Conservation (phyloP, 2,329 filamentous ascomycete species). For the Pseudopyricularia cyperi region DNA sequence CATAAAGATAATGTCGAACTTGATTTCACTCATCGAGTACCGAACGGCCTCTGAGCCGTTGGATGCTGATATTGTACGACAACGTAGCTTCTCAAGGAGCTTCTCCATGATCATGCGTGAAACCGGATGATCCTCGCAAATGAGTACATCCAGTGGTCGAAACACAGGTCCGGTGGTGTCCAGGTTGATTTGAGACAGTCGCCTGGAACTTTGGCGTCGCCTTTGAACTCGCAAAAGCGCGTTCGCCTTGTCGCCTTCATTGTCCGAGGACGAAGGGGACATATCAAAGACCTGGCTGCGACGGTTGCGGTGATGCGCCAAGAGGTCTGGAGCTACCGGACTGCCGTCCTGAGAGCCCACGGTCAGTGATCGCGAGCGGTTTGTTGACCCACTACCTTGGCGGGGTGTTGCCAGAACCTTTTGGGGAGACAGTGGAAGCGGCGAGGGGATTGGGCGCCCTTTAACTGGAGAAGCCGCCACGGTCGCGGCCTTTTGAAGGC, state of each 20-base stretch:
- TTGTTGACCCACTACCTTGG: constrained; percentile 45
- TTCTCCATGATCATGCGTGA: constrained; percentile 99
- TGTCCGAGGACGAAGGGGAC: constrained; percentile 94
- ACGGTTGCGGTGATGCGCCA: constrained; percentile 67
- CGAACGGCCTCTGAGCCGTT: constrained; percentile 87
- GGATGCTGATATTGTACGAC: constrained; percentile 80
- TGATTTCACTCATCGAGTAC: constrained; percentile 91
- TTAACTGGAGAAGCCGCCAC: constrained; percentile 47
- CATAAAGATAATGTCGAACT: constrained; percentile 97
- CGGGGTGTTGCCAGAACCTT: constrained; percentile 48
- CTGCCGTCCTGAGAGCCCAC: constrained; percentile 91
- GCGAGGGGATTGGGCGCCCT: constrained; percentile 33
- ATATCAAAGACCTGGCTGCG: constrained; percentile 92
- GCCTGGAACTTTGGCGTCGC: constrained; percentile 86
- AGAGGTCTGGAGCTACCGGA: constrained; percentile 52
- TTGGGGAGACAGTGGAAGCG: constrained; percentile 45
- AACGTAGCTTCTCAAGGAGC: constrained; percentile 84
- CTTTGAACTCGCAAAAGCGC: constrained; percentile 75
- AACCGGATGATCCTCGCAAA: constrained; percentile 95
- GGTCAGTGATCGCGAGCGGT: constrained; percentile 74
- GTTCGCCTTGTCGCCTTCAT: constrained; percentile 89
- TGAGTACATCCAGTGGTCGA: constrained; percentile 81
- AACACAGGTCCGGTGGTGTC: constrained; percentile 62
- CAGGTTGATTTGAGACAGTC: constrained; percentile 82
- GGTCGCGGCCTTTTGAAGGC: constrained; percentile 46